phyloP scores from a whole-genome alignment of 805 yeast species.

The Saturnispora sekii region DNA sequence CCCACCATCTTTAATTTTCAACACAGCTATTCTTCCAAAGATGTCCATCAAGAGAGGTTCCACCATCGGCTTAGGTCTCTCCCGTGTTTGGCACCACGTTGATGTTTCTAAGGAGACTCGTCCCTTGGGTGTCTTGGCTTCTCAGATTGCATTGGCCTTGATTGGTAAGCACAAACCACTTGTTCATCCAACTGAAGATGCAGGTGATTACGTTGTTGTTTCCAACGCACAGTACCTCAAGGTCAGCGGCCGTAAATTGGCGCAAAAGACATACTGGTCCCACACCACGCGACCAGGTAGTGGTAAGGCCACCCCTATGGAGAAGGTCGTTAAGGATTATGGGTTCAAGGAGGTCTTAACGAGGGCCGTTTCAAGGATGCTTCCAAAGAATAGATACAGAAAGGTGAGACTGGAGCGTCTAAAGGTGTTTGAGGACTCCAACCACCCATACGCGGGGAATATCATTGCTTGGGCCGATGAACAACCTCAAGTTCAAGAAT shows the following conservation, averaged over 20 bases:
- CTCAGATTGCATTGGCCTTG: conserved; percentile 75
- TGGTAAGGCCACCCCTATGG: conserved; percentile 75
- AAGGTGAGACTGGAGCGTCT: conserved; percentile 71
- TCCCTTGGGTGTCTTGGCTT: conserved; percentile 86
- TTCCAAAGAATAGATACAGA: conserved; percentile 84
- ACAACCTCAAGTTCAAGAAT: conserved; percentile 39
- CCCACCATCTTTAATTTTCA: too few species aligned
- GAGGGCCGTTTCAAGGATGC: conserved; percentile 92
- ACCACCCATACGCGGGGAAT: conserved; percentile 78
- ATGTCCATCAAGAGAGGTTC: conserved; percentile 42
- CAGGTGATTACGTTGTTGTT: conserved; percentile 95
- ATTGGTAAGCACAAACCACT: conserved; percentile 98
- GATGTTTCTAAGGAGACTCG: conserved; percentile 79
- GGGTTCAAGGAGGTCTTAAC: conserved; percentile 82
- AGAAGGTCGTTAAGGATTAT: conserved; percentile 58
- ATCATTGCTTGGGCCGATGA: conserved; percentile 81
- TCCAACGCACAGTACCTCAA: conserved; percentile 79
- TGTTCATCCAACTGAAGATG: conserved; percentile 66
- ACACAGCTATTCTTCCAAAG: not conserved
- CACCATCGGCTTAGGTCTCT: conserved; percentile 35
- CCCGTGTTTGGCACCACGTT: conserved; percentile 92
- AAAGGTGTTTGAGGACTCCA: conserved; percentile 79
- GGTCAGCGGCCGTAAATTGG: conserved; percentile 77
- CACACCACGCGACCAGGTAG: conserved; percentile 90
- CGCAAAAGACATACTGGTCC: conserved; percentile 76